These are phyloP conservation scores for Porphyrellus sp. DNA, from an alignment of 1,284 basidiomycete genomes.

Conservation along the genomic window DNA sequence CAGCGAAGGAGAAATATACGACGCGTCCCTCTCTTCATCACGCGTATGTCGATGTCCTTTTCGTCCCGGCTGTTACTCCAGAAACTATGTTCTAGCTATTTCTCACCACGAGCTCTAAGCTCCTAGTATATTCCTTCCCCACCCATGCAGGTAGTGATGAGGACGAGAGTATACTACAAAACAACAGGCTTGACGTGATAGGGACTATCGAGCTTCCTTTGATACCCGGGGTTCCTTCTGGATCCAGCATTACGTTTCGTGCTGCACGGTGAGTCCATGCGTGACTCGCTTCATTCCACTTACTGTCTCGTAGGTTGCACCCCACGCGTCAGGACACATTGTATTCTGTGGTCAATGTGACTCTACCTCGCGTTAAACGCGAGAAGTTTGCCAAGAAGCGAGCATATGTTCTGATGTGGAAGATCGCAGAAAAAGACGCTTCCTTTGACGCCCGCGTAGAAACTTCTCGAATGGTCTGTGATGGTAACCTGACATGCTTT, in stretches of 20 bases:
- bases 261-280: constrained; percentile 55
- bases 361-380: constrained; percentile 51
- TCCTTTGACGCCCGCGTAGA: constrained; percentile 36
- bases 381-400: constrained; percentile 54
- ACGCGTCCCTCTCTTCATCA: constrained; percentile 58
- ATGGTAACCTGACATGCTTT: constrained; percentile 81
- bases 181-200: constrained; percentile 47
- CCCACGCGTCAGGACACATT: constrained; percentile 51
- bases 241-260: constrained; percentile 60
- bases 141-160: constrained; percentile 4
- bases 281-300: constrained; percentile 3
- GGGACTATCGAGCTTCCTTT: constrained; percentile 54
- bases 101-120: constrained; percentile 58
- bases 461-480: constrained; percentile 62
- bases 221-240: constrained; percentile 44
- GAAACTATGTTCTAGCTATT: constrained; percentile 47
- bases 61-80: not conserved
- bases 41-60: constrained; percentile 39
- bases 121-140: constrained; percentile 58
- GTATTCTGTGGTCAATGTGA: constrained; percentile 76
- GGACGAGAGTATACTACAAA: constrained; percentile 36
- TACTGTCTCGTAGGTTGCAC: constrained; percentile 52
- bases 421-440: constrained; percentile 47
- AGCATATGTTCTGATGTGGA: constrained; percentile 65
- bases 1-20: constrained; percentile 70